phyloP scores from a whole-genome alignment of 2,329 filamentous ascomycete genomes.

The Aphanoascus verrucosus region DNA sequence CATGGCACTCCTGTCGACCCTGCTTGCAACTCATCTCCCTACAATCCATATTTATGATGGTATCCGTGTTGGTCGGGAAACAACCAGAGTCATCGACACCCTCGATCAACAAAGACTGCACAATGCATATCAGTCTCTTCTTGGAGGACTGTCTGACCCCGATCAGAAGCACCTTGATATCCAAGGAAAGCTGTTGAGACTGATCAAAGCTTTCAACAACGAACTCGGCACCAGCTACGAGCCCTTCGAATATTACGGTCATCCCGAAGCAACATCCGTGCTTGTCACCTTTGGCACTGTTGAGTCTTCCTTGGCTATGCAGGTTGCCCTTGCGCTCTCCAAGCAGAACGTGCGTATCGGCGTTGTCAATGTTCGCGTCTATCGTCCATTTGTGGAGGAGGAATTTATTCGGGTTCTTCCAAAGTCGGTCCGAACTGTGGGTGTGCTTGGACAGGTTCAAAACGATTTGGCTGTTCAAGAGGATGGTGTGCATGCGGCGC shows the following conservation, averaged over 20 bases:
- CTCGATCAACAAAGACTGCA: slow-evolving; percentile 60
- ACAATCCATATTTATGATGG: slow-evolving; percentile 84
- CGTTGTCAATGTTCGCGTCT: slow-evolving; percentile 82
- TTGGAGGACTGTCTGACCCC: slow-evolving; percentile 46
- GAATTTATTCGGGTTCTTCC: slow-evolving; percentile 78
- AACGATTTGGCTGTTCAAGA: slow-evolving; percentile 64
- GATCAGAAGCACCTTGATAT: slow-evolving; percentile 60
- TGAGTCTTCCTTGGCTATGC: slow-evolving; percentile 74
- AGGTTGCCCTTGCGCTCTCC: slow-evolving; percentile 64
- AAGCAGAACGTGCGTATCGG: slow-evolving; percentile 68
- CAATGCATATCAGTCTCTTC: slow-evolving; percentile 56
- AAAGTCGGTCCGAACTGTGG: slow-evolving; percentile 60
- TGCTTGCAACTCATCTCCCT: slow-evolving; percentile 67
- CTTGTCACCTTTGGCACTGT: slow-evolving; percentile 87
- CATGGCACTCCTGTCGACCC: slow-evolving; percentile 79
- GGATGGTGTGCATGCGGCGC: slow-evolving; percentile 63
- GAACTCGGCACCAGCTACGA: slow-evolving; percentile 90
- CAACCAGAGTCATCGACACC: slow-evolving; percentile 70
- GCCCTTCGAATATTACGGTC: slow-evolving; percentile 88
- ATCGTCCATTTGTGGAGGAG: slow-evolving; percentile 90
- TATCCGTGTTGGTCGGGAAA: slow-evolving; percentile 70
- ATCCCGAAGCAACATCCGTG: slow-evolving; percentile 66
- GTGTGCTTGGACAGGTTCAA: slow-evolving; percentile 79
- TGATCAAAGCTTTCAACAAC: slow-evolving; percentile 68
- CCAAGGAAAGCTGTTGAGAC: slow-evolving; percentile 59